Evolutionary conservation across 495 filamentous ascomycete species (phyloP), one percentile per base, ranked within the genome.

Genomic region (Tetracladium setigerum): DNA sequence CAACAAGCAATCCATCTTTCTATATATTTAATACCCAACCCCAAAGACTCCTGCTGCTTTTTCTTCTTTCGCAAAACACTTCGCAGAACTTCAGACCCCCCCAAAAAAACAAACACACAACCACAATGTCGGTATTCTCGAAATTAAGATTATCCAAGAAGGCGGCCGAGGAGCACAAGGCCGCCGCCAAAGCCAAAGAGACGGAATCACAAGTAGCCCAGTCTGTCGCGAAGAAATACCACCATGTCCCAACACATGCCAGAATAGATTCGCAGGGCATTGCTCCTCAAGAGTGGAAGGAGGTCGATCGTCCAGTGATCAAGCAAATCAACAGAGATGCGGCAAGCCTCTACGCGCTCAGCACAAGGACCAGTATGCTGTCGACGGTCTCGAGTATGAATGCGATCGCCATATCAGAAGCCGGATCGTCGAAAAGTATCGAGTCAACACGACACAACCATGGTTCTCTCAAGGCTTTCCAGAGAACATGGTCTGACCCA

Each of bases 241-340:
- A 60, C 47, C 77, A 81, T 50, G 55, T 78, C n/a, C 72, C 74
- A 17, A 76, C 64, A 27, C 77, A 81, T 61, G 77, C 77, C 34
- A 73, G 72, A 41, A 55, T 64, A 33, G 77, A 84, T 54, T 72
- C 79, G 40, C 44, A 79, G 34, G 64, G 69, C n/a, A 66, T 69
- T 14, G 70, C 71, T 2, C 79, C 78, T 6, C 60, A 68, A 0
- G 66, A 58, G 18, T 78, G 70, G 69, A 67, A 65, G 44, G 57
- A 43, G 27, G 50, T 49, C 17, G 57, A 60, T 41, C 18, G 47
- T n/a, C 16, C 40, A 1, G 55, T 57, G 46, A 60, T 60, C 50
- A 49, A 38, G 38, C 48, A 57, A 17, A 60, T 30, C 53, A 60
- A 50, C 49, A 54, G 32, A 46, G 57, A 30, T 44, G 56, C 30